Percentiles rank a stretch among this genome's conserved stretches.
phyloP scores from a whole-genome alignment of 2,329 filamentous ascomycete genomes.

The Emergomyces africanus region DNA sequence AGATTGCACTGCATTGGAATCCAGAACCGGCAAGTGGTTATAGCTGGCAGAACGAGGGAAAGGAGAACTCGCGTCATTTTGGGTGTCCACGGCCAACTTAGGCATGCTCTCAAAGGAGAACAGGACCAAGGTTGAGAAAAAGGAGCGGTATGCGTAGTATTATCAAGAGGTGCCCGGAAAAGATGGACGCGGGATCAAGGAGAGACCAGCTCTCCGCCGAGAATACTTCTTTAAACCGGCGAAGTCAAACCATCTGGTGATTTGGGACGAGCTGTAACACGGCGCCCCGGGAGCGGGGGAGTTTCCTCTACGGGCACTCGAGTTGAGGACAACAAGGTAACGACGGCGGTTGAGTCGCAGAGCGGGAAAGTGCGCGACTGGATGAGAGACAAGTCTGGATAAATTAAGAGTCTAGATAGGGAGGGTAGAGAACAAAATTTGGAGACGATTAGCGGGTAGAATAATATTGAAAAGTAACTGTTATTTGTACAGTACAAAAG shows the following conservation, averaged over 20 bases:
- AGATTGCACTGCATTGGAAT: constrained; percentile 21
- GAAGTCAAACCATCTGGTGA: constrained; percentile 1
- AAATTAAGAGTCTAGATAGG: neutral
- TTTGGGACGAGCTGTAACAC: neutral
- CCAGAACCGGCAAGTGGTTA: constrained; percentile 37
- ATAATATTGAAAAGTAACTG: neutral
- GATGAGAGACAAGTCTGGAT: neutral
- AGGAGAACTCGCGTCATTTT: constrained; percentile 11
- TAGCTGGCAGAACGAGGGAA: constrained; percentile 47
- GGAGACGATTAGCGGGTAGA: neutral
- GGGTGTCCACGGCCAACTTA: constrained; percentile 15
- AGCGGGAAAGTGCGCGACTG: neutral
- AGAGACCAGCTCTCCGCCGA: constrained; percentile 33
- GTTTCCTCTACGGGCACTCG: neutral
- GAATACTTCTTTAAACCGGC: constrained; percentile 11
- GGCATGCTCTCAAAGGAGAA: constrained; percentile 21
- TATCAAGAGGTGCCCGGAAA: constrained; percentile 6
- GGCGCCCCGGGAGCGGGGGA: neutral
- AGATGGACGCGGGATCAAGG: constrained; percentile 13
- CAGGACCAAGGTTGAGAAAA: neutral
- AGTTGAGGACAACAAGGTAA: neutral
- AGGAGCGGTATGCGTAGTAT: neutral
- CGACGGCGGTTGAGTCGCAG: neutral
- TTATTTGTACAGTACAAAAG: neutral
- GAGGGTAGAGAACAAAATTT: neutral